phyloP scores from a whole-genome alignment of 176 grass and related monocot genomes.

The Puya raimondii region DNA sequence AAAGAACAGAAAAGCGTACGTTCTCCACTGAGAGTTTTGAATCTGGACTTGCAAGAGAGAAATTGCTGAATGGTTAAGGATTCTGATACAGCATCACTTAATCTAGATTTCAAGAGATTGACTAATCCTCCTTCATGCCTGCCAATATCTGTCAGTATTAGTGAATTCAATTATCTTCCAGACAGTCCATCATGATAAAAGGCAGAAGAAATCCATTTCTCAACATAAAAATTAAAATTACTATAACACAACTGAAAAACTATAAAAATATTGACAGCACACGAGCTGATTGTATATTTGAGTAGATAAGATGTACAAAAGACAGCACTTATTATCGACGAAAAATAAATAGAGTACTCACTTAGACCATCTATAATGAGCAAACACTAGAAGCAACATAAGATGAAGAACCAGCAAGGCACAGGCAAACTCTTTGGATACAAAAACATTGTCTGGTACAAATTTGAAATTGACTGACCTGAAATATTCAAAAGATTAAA shows the following conservation, averaged over 20 bases:
- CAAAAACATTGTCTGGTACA: constrained; percentile 77
- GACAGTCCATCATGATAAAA: background rate
- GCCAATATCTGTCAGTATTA: constrained; percentile 2
- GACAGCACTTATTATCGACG: background rate
- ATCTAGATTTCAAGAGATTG: constrained; percentile 38
- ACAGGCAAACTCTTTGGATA: constrained; percentile 79
- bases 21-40: constrained; percentile 46
- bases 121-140: constrained; percentile 65
- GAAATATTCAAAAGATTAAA: constrained; percentile 16
- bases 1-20: constrained; percentile 34
- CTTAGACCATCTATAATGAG: constrained; percentile 85
- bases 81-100: constrained; percentile 40
- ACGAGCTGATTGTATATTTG: background rate
- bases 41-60: constrained; percentile 33
- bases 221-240: background rate
- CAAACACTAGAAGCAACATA: constrained; percentile 63
- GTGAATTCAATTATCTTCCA: background rate
- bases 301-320: background rate
- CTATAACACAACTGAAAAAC: background rate
- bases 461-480: constrained; percentile 99
- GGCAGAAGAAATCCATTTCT: background rate
- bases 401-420: constrained; percentile 75
- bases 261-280: background rate
- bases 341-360: constrained; percentile 37
- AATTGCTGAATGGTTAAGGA: constrained; percentile 13